A percentile compares a stretch with the other conserved stretches of the same genome.
Evolutionary conservation across 352 stramenopile species (phyloP).

Genomic region (Globisporangium iwayamae): DNA sequence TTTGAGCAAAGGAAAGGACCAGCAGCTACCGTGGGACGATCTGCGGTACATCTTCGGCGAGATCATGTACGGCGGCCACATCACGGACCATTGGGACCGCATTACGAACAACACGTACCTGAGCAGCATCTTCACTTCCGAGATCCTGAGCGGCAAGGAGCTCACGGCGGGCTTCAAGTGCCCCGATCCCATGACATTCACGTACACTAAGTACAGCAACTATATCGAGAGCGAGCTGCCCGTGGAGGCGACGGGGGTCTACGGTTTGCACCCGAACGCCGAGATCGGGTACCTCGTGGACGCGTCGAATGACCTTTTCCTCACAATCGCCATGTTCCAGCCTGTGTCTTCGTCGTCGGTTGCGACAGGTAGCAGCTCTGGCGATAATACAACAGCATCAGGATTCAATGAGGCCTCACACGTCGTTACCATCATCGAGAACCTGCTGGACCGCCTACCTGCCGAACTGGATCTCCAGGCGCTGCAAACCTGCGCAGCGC

Average conservation of each 20-base stretch:
- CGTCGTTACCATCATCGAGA: conserved; percentile 50
- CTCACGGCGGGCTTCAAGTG: conserved; percentile 74
- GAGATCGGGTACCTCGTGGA: conserved; percentile 78
- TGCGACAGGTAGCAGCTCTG: conserved; percentile 1
- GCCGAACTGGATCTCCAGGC: conserved; percentile 51
- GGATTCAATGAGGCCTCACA: conserved; percentile 27
- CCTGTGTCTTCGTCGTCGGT: conserved; percentile 37
- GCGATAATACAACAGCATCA: conserved; percentile 10
- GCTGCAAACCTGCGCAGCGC: conserved; percentile 48
- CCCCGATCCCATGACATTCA: conserved; percentile 60
- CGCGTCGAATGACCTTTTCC: conserved; percentile 82
- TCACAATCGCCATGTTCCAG: conserved; percentile 84
- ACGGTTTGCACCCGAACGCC: conserved; percentile 76
- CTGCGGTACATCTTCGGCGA: conserved; percentile 91
- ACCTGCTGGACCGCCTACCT: conserved; percentile 55
- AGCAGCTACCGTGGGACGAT: conserved; percentile 70
- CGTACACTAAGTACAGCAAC: conserved; percentile 93
- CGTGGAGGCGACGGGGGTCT: conserved; percentile 60
- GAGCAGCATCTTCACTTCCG: conserved; percentile 54
- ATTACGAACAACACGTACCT: conserved; percentile 83
- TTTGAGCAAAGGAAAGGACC: conserved; percentile 21
- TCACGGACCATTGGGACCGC: conserved; percentile 82
- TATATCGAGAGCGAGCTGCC: conserved; percentile 70
- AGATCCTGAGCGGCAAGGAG: conserved; percentile 49
- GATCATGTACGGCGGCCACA: conserved; percentile 90